Evolutionary conservation across 139 green algal species (phyloP).

Genomic region (Volvox reticuliferus): DNA sequence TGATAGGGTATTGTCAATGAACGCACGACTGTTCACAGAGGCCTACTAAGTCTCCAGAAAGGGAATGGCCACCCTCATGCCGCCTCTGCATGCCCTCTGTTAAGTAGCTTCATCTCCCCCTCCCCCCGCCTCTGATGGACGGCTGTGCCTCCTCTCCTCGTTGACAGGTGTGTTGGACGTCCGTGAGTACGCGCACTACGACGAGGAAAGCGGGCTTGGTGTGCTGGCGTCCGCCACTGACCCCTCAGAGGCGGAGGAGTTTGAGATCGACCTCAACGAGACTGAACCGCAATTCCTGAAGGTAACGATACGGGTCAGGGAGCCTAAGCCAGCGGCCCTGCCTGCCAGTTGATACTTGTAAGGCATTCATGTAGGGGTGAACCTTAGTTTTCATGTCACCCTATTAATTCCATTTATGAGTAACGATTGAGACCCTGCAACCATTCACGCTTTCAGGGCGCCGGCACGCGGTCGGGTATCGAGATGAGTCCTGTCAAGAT

Average conservation of each 20-base stretch:
- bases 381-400: no score
- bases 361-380: no score
- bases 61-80: no score
- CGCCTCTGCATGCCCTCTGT: neutral
- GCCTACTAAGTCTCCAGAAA: no score
- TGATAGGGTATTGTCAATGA: no score
- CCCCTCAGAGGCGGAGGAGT: constrained; percentile 87
- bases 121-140: neutral
- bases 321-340: no score
- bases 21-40: no score
- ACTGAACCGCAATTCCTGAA: constrained; percentile 94
- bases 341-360: no score
- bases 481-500: constrained; percentile 97
- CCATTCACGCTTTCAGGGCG: constrained; percentile 8
- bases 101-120: neutral
- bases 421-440: neutral
- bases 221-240: constrained; percentile 59
- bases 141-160: neutral
- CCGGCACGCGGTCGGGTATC: constrained; percentile 57
- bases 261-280: constrained; percentile 99
- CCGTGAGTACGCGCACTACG: constrained; percentile 90
- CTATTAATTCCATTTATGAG: no score
- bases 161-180: constrained; percentile 86
- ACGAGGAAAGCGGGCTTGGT: constrained; percentile 84
- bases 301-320: constrained; percentile 46